A percentile compares a stretch with the other conserved stretches of the same genome.
phyloP scores from a whole-genome alignment of 768 basidiomycete species.

The Lactifluus piperatus region DNA sequence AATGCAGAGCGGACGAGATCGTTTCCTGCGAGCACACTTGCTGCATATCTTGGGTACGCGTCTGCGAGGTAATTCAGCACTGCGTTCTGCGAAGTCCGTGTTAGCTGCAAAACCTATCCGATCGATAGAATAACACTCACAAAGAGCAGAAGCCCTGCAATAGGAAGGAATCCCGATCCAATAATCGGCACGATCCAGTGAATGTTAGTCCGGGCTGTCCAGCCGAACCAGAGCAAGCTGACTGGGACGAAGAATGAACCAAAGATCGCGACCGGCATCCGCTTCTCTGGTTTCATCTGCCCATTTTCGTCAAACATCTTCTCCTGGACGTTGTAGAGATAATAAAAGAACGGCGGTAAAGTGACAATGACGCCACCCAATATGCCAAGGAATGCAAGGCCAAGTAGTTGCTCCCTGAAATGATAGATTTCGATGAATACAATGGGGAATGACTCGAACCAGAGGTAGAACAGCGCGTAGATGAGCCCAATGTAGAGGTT shows the following conservation, averaged over 20 bases:
- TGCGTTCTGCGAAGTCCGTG: conserved; percentile 10
- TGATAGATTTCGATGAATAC: conserved; percentile 29
- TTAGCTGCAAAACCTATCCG: conserved; percentile 14
- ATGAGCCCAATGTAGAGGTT: conserved; percentile 29
- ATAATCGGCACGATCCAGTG: conserved; percentile 32
- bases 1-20: conserved; percentile 27
- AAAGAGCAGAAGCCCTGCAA: conserved; percentile 27
- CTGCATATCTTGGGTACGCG: conserved; percentile 28
- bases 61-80: conserved; percentile 27
- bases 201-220: conserved; percentile 23
- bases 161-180: conserved; percentile 26
- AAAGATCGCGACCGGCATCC: conserved; percentile 28
- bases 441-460: conserved; percentile 30
- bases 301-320: conserved; percentile 14
- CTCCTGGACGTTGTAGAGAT: conserved; percentile 11
- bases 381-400: conserved; percentile 27
- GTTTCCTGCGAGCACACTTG: conserved; percentile 30
- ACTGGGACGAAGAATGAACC: conserved; percentile 27
- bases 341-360: conserved; percentile 12
- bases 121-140: conserved; percentile 21
- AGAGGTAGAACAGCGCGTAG: conserved; percentile 28
- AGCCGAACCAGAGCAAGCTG: conserved; percentile 31
- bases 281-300: conserved; percentile 25
- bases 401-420: conserved; percentile 26
- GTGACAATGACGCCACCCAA: conserved; percentile 3